phyloP scores from a whole-genome alignment of 306 rosid genomes.

The Acmispon strigosus region DNA sequence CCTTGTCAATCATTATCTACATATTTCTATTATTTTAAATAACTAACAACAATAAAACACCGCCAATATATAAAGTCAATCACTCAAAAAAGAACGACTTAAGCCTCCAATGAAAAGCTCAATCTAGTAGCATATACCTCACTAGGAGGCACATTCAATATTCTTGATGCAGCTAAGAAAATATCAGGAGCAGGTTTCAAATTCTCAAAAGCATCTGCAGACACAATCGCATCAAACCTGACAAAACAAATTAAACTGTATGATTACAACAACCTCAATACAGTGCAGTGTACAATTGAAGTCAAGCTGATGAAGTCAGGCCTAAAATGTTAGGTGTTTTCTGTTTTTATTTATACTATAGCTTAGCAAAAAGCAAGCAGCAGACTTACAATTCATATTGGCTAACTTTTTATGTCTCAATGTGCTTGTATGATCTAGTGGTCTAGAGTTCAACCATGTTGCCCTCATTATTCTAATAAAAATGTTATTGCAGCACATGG shows the following conservation, averaged over 20 bases:
- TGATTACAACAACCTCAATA: conserved; percentile 3
- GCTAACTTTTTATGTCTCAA: conserved; percentile 1
- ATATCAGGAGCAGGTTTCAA: conserved; percentile 98
- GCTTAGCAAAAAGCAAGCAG: conserved; percentile 2
- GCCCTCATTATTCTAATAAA: no score
- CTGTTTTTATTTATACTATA: neutral
- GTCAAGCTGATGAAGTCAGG: neutral
- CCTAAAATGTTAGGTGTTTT: neutral
- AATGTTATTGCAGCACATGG: no score
- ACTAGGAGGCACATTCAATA: conserved; percentile 57
- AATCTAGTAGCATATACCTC: conserved; percentile 51
- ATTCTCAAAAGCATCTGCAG: conserved; percentile 98
- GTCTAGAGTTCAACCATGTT: no score
- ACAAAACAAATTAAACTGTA: conserved; percentile 23
- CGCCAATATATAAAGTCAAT: conserved; percentile 8
- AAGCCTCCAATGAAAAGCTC: conserved; percentile 6
- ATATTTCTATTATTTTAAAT: neutral
- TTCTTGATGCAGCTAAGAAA: conserved; percentile 82
- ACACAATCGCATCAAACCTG: conserved; percentile 92
- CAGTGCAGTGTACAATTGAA: neutral
- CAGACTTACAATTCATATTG: conserved; percentile 1
- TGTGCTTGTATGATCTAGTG: neutral
- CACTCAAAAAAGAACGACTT: neutral
- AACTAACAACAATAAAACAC: neutral
- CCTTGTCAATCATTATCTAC: neutral